These are phyloP conservation scores for Cordyceps farinosa DNA, from an alignment of 2,329 filamentous ascomycete species.

Conservation along the genomic window DNA sequence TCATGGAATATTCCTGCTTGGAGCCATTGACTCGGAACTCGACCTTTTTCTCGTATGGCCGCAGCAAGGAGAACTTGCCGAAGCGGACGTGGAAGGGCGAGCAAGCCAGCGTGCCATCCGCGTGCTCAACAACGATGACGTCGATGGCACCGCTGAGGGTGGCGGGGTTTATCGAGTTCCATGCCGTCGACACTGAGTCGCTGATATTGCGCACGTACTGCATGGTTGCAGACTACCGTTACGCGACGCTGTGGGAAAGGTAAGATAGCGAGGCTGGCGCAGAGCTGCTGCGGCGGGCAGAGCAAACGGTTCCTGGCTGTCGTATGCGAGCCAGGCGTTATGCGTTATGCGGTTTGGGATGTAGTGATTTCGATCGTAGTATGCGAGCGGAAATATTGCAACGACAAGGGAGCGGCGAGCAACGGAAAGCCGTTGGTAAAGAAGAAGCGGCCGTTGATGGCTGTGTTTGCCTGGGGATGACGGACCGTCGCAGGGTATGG, in stretches of 20 bases:
- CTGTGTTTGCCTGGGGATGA: constrained; percentile 6
- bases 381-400: neutral
- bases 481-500: constrained; percentile 7
- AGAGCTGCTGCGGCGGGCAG: neutral
- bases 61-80: constrained; percentile 93
- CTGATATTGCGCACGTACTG: constrained; percentile 97
- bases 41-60: constrained; percentile 97
- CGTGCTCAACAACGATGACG: constrained; percentile 95
- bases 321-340: neutral
- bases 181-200: constrained; percentile 94
- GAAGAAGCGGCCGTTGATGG: neutral
- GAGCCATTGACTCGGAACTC: constrained; percentile 92
- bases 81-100: constrained; percentile 98
- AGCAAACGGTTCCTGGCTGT: neutral
- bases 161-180: constrained; percentile 98
- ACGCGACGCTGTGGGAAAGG: neutral
- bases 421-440: neutral
- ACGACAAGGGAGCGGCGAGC: neutral
- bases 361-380: neutral
- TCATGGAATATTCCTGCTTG: constrained; percentile 96
- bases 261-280: neutral
- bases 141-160: constrained; percentile 97
- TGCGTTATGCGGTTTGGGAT: neutral
- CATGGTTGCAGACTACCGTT: constrained; percentile 52
- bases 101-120: constrained; percentile 84